These are phyloP conservation scores for Fusarium drepaniforme DNA, from an alignment of 2,329 filamentous ascomycete genomes.

Conservation along the genomic window DNA sequence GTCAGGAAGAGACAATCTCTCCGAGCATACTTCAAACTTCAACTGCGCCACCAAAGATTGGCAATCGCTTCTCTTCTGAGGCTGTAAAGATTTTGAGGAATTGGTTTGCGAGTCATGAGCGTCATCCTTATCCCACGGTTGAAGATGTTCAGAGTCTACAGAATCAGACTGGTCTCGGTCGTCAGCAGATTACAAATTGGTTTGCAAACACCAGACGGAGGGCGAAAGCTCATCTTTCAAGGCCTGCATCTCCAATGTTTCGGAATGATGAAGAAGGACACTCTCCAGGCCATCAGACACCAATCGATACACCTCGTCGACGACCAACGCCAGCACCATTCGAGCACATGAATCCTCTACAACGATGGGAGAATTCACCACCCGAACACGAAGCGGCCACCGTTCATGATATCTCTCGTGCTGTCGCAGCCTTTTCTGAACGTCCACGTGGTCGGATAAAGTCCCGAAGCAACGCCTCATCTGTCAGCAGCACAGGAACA, in stretches of 20 bases:
- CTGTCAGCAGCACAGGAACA: slow-evolving; percentile 43
- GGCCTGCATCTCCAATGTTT: slow-evolving; percentile 40
- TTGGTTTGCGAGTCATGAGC: slow-evolving; percentile 81
- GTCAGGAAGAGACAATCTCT: slow-evolving; percentile 18
- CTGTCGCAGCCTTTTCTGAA: slow-evolving; percentile 45
- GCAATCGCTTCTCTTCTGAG: slow-evolving; percentile 30
- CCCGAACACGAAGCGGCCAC: slow-evolving; percentile 49
- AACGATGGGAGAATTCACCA: slow-evolving; percentile 50
- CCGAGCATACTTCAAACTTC: slow-evolving; percentile 28
- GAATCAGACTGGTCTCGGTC: slow-evolving; percentile 78
- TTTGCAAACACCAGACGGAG: slow-evolving; percentile 86
- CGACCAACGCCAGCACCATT: slow-evolving; percentile 51
- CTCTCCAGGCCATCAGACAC: slow-evolving; percentile 23
- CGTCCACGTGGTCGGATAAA: slow-evolving; percentile 49
- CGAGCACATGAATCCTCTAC: slow-evolving; percentile 43
- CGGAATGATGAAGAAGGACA: slow-evolving; percentile 29
- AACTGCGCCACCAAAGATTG: slow-evolving; percentile 31
- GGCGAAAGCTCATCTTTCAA: slow-evolving; percentile 69
- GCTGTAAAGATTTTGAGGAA: slow-evolving; percentile 71
- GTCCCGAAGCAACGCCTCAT: slow-evolving; percentile 53
- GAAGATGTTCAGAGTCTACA: slow-evolving; percentile 83
- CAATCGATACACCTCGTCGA: slow-evolving; percentile 69
- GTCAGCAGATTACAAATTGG: slow-evolving; percentile 88
- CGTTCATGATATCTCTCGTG: slow-evolving; percentile 48
- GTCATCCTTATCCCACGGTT: slow-evolving; percentile 86